Evolutionary conservation across 208 protist species (phyloP).

Genomic region (Trypanosoma cruzi): DNA sequence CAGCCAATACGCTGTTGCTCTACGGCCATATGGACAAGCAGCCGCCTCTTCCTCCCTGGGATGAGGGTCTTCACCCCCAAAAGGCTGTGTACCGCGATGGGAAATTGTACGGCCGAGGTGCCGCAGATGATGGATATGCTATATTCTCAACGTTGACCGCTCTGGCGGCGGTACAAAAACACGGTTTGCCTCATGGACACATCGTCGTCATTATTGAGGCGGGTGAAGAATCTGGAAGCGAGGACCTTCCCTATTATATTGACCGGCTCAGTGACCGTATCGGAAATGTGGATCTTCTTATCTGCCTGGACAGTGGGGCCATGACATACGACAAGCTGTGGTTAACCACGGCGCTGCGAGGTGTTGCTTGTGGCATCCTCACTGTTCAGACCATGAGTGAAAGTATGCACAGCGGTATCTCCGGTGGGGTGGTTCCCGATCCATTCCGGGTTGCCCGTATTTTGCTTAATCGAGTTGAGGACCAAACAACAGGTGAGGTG

Average conservation of each 20-base stretch:
- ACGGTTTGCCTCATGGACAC: constrained; percentile 81
- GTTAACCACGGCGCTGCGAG: constrained; percentile 94
- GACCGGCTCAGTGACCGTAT: constrained; percentile 58
- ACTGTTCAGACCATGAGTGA: constrained; percentile 82
- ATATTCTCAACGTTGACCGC: constrained; percentile 74
- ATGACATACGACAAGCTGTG: constrained; percentile 96
- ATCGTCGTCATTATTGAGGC: constrained; percentile 92
- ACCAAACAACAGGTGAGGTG: constrained; percentile 92
- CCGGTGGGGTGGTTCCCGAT: constrained; percentile 94
- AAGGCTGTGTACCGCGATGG: constrained; percentile 81
- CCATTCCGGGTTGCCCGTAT: constrained; percentile 93
- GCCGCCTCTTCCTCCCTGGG: constrained; percentile 93
- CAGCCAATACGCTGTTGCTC: constrained; percentile 84
- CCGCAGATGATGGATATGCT: constrained; percentile 93
- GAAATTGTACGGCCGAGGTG: constrained; percentile 93
- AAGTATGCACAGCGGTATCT: constrained; percentile 92
- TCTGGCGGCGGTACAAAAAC: constrained; percentile 73
- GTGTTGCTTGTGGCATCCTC: constrained; percentile 83
- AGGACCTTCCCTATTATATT: constrained; percentile 88
- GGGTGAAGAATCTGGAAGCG: constrained; percentile 90
- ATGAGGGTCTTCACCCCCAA: constrained; percentile 86
- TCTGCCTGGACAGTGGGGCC: constrained; percentile 95
- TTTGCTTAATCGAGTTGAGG: constrained; percentile 92
- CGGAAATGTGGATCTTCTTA: constrained; percentile 85
- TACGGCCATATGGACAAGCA: constrained; percentile 98